These are phyloP conservation scores for Limnomonas spitsbergensis DNA, from an alignment of 139 green algal species.

Conservation along the genomic window DNA sequence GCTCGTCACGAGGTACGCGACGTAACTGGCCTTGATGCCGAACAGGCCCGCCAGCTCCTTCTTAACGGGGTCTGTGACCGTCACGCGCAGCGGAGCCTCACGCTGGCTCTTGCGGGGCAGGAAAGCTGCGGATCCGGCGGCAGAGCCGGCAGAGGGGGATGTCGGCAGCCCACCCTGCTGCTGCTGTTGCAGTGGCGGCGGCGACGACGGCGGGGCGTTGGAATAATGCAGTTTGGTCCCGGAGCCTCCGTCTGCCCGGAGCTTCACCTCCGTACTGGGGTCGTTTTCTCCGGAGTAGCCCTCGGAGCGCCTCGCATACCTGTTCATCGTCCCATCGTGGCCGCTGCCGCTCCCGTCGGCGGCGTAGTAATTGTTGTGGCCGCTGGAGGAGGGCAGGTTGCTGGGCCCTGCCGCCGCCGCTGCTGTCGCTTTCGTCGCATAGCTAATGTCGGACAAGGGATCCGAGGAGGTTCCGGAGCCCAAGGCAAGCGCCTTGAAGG, in stretches of 20 bases:
- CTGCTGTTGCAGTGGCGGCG: not conserved
- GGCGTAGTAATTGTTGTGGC: not conserved
- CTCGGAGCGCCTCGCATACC: too few species aligned
- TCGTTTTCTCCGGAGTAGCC: too few species aligned
- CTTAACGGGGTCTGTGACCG: conserved; percentile 68
- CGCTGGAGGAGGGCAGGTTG: not conserved
- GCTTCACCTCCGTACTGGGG: not conserved
- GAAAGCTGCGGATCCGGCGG: not conserved
- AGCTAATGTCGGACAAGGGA: not conserved
- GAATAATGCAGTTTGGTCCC: not conserved
- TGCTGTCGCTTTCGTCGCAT: not conserved
- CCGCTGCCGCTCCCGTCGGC: not conserved
- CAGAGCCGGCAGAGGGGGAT: not conserved
- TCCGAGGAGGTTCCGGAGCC: not conserved
- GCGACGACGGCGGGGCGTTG: not conserved
- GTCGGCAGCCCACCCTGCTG: not conserved
- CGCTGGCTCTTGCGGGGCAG: not conserved
- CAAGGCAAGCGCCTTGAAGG: too few species aligned
- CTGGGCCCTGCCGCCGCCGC: too few species aligned
- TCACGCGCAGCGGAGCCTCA: conserved; percentile 39
- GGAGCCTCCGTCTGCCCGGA: not conserved
- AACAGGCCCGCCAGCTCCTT: conserved; percentile 49
- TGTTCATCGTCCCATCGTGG: not conserved
- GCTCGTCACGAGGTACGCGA: conserved; percentile 63
- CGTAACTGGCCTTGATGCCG: conserved; percentile 52